phyloP scores from a whole-genome alignment of 345 rosid genomes.

The Linum tenue region DNA sequence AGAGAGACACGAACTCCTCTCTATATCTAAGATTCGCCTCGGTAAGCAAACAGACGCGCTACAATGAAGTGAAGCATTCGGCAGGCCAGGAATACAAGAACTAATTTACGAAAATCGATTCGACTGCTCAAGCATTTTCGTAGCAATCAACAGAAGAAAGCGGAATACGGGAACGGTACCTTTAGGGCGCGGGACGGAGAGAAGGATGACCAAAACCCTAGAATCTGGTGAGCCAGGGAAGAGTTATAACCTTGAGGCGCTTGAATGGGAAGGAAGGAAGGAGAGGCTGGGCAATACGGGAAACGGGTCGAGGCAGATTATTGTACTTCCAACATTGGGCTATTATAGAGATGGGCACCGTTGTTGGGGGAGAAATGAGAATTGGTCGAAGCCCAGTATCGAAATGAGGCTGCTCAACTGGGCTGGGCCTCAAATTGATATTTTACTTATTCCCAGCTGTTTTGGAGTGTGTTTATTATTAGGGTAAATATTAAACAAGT shows the following conservation, averaged over 20 bases:
- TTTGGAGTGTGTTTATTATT: too few relatives aligned
- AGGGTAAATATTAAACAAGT: too few relatives aligned
- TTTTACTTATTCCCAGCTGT: too few relatives aligned
- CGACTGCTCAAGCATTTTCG: neutral
- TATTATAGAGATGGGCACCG: too few relatives aligned
- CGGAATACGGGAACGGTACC: neutral
- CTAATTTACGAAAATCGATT: neutral
- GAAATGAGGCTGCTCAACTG: too few relatives aligned
- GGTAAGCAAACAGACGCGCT: neutral
- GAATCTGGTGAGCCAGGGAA: neutral
- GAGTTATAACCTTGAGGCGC: neutral
- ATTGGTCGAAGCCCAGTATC: too few relatives aligned
- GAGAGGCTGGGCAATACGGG: neutral
- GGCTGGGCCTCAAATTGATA: too few relatives aligned
- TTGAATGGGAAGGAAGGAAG: neutral
- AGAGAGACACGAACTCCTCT: neutral
- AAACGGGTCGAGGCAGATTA: neutral
- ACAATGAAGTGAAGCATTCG: neutral
- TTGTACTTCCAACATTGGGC: too few relatives aligned
- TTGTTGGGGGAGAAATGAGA: too few relatives aligned
- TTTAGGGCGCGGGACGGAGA: neutral
- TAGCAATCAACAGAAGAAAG: neutral
- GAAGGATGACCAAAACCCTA: neutral
- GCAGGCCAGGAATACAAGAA: neutral
- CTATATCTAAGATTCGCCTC: neutral